Evolutionary conservation across 768 basidiomycete genomes (phyloP), one percentile per base, ranked within the genome.

Genomic region (Russula griseocarnosa): DNA sequence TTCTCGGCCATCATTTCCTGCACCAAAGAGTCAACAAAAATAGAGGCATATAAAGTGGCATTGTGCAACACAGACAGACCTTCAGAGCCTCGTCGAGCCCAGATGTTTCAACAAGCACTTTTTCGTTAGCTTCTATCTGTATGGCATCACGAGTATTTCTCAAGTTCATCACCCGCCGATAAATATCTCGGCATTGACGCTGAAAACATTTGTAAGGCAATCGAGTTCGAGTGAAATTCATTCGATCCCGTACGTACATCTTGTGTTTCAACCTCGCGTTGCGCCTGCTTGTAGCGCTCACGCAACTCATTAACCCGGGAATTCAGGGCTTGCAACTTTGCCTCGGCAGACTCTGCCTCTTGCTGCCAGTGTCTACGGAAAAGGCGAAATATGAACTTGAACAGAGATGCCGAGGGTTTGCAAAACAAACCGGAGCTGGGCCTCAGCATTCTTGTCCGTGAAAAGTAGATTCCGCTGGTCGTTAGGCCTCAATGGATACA

Each of bases 51-150:
- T 54, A 40, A 32, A 10, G 24, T 30, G 38, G 24, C 36, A 40
- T 34, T 26, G 58, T 10, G 18, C 20, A 34, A 2, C 16, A 2
- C 16, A 52, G 68, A 86, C 88, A 32, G 68, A 86, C 88, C 68
- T 78, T 72, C 71, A 84, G 82, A 5, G 80, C 82, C 13, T 73
- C 77, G 63, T 86, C 77, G 16, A 89, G 74, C 16, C 79, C 81
- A 24, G 80, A 76, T n/a, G 89, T 77, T 68, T 82, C 80, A 8
- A 82, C 82, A 2, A 88, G 86, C 72, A 87, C 76, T 14, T 88
- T 87, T 22, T 89, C 86, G 61, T 87, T 88, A 14, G 81, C 79
- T 65, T 88, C 86, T 40, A 80, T 76, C 66, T 86, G 82, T 20
- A 88, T 70, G 24, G 74, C 73, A 34, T 70, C 69, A 46, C 82